Conservation (phyloP, 2,329 filamentous ascomycete species). For the Davidsoniella neocaledoniae region DNA sequence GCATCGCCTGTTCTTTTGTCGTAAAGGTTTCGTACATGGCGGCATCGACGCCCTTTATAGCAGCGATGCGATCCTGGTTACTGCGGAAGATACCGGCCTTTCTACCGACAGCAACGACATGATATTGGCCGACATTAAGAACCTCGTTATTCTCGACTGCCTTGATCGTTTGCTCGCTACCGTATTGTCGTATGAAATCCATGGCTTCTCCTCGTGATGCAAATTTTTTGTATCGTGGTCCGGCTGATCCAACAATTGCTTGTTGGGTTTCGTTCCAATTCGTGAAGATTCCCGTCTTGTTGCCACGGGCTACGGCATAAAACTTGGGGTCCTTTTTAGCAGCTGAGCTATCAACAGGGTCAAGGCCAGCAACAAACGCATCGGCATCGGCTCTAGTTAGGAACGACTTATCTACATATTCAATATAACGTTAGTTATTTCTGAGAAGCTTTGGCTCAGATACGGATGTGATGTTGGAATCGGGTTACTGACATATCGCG, state of each 20-base stretch:
- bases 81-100: no score
- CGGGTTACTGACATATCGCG: conserved; percentile 43
- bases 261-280: conserved; percentile 53
- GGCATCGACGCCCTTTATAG: no score
- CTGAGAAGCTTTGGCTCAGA: conserved; percentile 40
- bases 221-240: conserved; percentile 55
- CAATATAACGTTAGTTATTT: conserved; percentile 23
- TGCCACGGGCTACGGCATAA: conserved; percentile 46
- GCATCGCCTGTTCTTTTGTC: no score
- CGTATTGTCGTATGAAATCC: conserved; percentile 46
- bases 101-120: no score
- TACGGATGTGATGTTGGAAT: not conserved
- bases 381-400: conserved; percentile 56
- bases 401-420: conserved; percentile 59
- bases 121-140: no score
- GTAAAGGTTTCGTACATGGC: no score
- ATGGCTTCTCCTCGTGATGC: conserved; percentile 54
- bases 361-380: conserved; percentile 51
- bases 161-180: conserved; percentile 27
- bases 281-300: conserved; percentile 39
- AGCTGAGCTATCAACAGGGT: conserved; percentile 19
- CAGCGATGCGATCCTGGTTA: no score
- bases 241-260: conserved; percentile 58
- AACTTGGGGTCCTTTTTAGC: conserved; percentile 28
- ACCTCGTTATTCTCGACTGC: conserved; percentile 16